These are phyloP conservation scores for Ensete ventricosum DNA, from an alignment of 176 grass and related monocot species.

Conservation along the genomic window DNA sequence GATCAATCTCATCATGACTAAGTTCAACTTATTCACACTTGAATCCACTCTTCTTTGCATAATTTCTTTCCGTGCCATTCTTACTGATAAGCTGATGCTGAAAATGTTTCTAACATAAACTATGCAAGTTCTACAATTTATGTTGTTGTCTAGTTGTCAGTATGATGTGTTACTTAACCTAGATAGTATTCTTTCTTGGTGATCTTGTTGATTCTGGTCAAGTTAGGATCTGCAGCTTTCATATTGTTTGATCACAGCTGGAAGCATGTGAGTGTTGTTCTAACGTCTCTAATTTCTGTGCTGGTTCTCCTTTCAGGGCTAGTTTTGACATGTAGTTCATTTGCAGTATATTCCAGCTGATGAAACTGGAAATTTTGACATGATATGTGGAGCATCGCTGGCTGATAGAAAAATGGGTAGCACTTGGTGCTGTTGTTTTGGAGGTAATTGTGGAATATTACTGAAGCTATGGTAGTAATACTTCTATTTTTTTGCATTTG, in stretches of 20 bases:
- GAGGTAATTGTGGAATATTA: conserved; percentile 30
- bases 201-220: conserved; percentile 59
- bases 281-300: conserved; percentile 12
- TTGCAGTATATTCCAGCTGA: conserved; percentile 81
- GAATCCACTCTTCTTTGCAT: no score
- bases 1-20: no score
- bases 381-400: conserved; percentile 68
- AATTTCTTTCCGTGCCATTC: no score
- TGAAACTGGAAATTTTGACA: conserved; percentile 72
- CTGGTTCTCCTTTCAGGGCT: background rate
- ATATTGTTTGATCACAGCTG: conserved; percentile 96
- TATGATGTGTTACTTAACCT: conserved; percentile 46
- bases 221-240: conserved; percentile 78
- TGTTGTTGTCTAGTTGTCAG: background rate
- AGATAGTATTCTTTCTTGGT: conserved; percentile 78
- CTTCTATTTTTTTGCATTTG: no score
- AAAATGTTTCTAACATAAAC: no score
- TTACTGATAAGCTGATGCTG: no score
- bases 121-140: no score
- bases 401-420: conserved; percentile 89
- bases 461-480: no score
- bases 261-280: conserved; percentile 77
- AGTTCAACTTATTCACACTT: no score
- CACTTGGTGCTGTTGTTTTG: conserved; percentile 62
- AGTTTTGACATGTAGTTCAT: no score